These are phyloP conservation scores for Odontarrhena argentea DNA, from an alignment of 345 rosid genomes.

Conservation along the genomic window DNA sequence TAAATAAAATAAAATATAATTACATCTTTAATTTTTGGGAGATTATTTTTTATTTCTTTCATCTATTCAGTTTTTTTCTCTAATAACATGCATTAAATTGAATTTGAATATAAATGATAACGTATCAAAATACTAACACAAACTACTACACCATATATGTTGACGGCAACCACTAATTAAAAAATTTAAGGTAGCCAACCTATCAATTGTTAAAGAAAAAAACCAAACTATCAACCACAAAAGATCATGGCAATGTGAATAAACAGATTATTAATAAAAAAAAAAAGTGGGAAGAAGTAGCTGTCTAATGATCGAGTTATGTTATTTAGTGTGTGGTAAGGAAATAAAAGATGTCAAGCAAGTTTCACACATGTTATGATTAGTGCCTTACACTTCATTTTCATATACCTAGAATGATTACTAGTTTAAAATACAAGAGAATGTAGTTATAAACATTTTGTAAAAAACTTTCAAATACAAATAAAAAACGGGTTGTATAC, in stretches of 20 bases:
- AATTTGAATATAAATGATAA: too few species aligned
- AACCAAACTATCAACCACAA: too few species aligned
- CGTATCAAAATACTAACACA: too few species aligned
- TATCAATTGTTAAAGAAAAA: not conserved
- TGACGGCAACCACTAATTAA: too few species aligned
- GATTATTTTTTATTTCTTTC: not conserved
- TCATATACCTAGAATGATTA: not conserved
- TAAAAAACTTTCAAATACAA: too few species aligned
- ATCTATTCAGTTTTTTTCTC: not conserved
- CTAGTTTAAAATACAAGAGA: not conserved
- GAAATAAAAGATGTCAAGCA: conserved; percentile 10
- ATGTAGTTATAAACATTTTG: not conserved
- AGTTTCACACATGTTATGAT: conserved; percentile 22
- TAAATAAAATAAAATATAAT: not conserved
- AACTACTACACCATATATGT: too few species aligned
- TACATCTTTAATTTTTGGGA: not conserved
- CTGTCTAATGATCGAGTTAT: conserved; percentile 10
- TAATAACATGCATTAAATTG: too few species aligned
- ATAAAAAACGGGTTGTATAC: not conserved
- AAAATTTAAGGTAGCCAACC: not conserved
- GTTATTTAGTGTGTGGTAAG: conserved; percentile 13
- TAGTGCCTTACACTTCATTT: conserved; percentile 19
- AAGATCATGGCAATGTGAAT: not conserved
- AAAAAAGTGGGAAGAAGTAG: conserved; percentile 12
- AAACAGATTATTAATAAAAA: not conserved